These are phyloP conservation scores for Dendrobium huoshanense DNA, from an alignment of 106 monocot genomes.

Conservation along the genomic window DNA sequence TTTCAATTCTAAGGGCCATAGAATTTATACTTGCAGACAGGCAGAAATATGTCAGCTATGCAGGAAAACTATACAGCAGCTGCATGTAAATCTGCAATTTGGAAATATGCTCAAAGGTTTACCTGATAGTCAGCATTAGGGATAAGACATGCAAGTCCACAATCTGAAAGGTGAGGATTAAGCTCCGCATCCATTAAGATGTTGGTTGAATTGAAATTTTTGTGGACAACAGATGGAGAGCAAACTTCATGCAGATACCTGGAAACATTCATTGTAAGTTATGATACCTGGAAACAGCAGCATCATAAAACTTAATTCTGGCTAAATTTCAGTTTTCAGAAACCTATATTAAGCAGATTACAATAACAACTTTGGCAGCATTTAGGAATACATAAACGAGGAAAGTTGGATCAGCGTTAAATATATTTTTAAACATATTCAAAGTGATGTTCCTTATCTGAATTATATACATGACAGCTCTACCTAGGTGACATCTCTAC, in stretches of 20 bases:
- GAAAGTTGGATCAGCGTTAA: background rate
- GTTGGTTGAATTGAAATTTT: constrained; percentile 87
- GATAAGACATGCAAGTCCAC: constrained; percentile 59
- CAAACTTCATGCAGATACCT: constrained; percentile 95
- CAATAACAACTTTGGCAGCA: background rate
- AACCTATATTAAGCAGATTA: background rate
- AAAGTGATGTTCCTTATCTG: too few species aligned
- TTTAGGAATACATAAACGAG: background rate
- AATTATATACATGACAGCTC: too few species aligned
- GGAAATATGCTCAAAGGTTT: background rate
- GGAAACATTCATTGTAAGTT: constrained; percentile 2
- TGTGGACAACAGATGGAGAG: constrained; percentile 78
- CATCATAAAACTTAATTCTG: background rate
- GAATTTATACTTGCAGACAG: background rate
- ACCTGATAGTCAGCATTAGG: constrained; percentile 66
- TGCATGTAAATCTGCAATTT: background rate
- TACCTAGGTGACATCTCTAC: too few species aligned
- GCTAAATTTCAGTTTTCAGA: background rate
- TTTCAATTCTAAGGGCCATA: too few species aligned
- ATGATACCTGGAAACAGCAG: background rate
- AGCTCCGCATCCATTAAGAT: constrained; percentile 78
- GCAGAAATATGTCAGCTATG: background rate
- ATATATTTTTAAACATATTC: too few species aligned
- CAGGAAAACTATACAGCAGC: background rate
- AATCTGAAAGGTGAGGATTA: constrained; percentile 86